Evolutionary conservation across 2,329 filamentous ascomycete species (phyloP).

Genomic region (Lasiodiplodia citricola): DNA sequence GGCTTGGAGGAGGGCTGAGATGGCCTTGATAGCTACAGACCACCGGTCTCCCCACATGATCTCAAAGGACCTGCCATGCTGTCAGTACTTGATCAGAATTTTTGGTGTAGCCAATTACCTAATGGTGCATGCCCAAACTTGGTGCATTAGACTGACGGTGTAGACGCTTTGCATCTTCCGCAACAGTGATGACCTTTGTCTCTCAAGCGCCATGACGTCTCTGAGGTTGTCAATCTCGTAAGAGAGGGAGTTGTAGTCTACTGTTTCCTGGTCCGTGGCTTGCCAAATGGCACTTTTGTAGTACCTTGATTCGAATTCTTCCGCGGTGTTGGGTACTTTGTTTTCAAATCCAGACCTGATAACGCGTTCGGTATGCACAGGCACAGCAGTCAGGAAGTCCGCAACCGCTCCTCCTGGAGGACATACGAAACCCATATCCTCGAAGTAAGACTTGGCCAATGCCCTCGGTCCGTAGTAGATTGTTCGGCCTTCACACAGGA

Average conservation of each 20-base stretch:
- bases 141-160: slow-evolving; percentile 30
- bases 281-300: slow-evolving; percentile 26
- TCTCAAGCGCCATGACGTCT: no score
- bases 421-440: slow-evolving; percentile 71
- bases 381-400: not conserved
- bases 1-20: slow-evolving; percentile 60
- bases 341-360: not conserved
- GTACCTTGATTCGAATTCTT: slow-evolving; percentile 46
- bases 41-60: slow-evolving; percentile 41
- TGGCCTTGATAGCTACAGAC: slow-evolving; percentile 41
- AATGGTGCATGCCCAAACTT: no score
- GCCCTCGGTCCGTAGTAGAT: slow-evolving; percentile 74
- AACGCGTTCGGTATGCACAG: not conserved
- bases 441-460: slow-evolving; percentile 68
- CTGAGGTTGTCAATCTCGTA: no score
- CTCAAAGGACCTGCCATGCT: slow-evolving; percentile 19
- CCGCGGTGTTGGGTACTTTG: slow-evolving; percentile 50
- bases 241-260: no score
- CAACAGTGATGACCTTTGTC: no score
- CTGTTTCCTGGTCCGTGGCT: no score
- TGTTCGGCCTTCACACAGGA: slow-evolving; percentile 76
- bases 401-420: slow-evolving; percentile 46
- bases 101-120: no score
- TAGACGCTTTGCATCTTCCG: slow-evolving; percentile 28
- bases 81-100: no score